Evolutionary conservation across 169 alveolate genomes (phyloP).

Genomic region (Amoebophrya sp.): DNA sequence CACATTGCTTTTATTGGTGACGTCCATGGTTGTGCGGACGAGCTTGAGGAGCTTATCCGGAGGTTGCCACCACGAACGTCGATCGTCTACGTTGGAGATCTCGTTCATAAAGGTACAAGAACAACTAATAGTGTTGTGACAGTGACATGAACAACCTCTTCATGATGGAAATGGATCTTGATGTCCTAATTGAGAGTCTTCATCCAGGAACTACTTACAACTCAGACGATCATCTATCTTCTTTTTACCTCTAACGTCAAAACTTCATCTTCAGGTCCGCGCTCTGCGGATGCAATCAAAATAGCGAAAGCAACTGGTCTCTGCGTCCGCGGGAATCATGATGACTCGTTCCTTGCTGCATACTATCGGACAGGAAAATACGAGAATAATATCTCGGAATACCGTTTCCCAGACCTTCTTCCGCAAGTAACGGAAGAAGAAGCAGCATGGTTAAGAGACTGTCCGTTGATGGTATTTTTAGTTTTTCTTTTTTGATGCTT

Average conservation of each 20-base stretch:
- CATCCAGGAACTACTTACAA: neutral
- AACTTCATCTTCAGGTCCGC: neutral
- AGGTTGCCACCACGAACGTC: neutral
- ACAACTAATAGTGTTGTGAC: neutral
- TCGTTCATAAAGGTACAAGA: slow-evolving; percentile 5
- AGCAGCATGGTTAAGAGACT: neutral
- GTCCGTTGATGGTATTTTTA: neutral
- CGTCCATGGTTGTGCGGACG: slow-evolving; percentile 33
- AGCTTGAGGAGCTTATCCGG: neutral
- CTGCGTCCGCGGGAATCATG: slow-evolving; percentile 35
- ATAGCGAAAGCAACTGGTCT: neutral
- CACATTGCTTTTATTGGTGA: neutral
- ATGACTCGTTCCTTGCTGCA: neutral
- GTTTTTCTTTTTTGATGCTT: neutral
- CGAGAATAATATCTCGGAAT: neutral
- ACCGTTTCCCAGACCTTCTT: neutral
- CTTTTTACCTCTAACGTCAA: neutral
- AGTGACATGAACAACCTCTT: neutral
- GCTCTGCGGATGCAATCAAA: neutral
- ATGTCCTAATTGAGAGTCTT: neutral
- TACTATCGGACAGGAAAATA: neutral
- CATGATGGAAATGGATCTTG: neutral
- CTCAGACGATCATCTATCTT: neutral
- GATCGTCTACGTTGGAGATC: slow-evolving; percentile 13
- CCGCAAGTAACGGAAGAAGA: neutral